Percentiles rank a stretch among this genome's conserved stretches.
Evolutionary conservation across 192 early-diverging fungal species (phyloP).

Genomic region (Coemansia sp.): DNA sequence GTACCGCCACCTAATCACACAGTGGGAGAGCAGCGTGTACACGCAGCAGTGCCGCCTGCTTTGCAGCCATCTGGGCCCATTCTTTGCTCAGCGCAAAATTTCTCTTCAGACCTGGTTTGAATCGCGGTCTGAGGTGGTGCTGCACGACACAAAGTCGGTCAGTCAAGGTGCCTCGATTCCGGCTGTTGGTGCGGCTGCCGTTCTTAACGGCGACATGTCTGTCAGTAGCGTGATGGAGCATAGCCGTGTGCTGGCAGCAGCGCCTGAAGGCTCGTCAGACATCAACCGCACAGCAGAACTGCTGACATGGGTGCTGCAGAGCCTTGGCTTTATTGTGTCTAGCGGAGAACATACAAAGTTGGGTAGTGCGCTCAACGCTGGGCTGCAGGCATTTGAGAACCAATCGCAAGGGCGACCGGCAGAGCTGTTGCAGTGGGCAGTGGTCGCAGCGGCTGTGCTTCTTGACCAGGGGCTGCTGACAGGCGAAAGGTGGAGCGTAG

Average conservation of each 20-base stretch:
- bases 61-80: constrained; percentile 61
- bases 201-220: neutral
- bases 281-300: constrained; percentile 9
- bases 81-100: constrained; percentile 68
- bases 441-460: constrained; percentile 30
- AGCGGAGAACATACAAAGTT: constrained; percentile 31
- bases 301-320: constrained; percentile 18
- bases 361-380: constrained; percentile 23
- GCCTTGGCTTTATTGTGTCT: constrained; percentile 26
- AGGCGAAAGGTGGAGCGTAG: constrained; percentile 42
- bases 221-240: constrained; percentile 14
- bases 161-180: neutral
- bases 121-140: constrained; percentile 40
- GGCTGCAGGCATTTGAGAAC: constrained; percentile 28
- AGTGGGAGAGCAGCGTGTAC: constrained; percentile 58
- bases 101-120: constrained; percentile 64
- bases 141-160: constrained; percentile 12
- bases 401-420: neutral
- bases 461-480: constrained; percentile 38
- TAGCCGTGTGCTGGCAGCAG: constrained; percentile 12
- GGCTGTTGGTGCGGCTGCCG: neutral
- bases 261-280: neutral
- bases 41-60: constrained; percentile 60
- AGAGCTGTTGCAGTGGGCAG: constrained; percentile 35
- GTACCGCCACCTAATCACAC: constrained; percentile 65